Base-by-base conservation (phyloP, 202 grass and related monocot species). In the Bolboschoenoplectus hybrid region DNA sequence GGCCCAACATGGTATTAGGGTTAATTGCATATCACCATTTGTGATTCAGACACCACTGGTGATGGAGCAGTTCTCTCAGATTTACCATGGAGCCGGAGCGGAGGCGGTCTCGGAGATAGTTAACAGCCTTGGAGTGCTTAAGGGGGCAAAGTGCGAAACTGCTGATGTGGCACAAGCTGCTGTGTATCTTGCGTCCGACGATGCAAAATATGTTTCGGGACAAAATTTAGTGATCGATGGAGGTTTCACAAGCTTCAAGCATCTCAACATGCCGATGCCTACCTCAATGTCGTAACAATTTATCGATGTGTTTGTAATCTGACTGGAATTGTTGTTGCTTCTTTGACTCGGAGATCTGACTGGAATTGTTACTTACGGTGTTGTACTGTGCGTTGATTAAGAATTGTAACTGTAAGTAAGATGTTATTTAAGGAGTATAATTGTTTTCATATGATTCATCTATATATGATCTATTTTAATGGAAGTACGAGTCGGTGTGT, bases 141-240 rank as follows among this genome's bases (percentile, higher is more conserved):
- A 35, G 19, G 92, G 95, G 1, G 72, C 78, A 9, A 90, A 92
- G 17, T 98, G 95, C 11, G 93, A 98, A 82, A 80, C 85, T 9
- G 63, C 39, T 2, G 95, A 98, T 5, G 85, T 95, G 4, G 92
- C 92, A 0, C 90, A 82, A 69, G 92, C 93, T 0, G 91, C 95
- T 11, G 95, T 90, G 12, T 98, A 89, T 79, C 88, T 98, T 13
- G 91, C 96, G 0, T 98, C 96, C 2, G 90, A 94, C 14, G 96
- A 98, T 44, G 89, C 91, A 57, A 98, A 98, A 88, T 98, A 91
- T 44, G 84, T 98, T 2, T 89, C 96, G 10, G 96, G 96, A 0
- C 90, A 98, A 1, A 98, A 98, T 81, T 73, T 98, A 26, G 96
- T 95, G 44, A 88, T 98, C 0, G 96, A 98, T 7, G 96, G 96